Base-by-base conservation (phyloP, 192 early-diverging fungal species). In the Fimicolochytrium jonesii region DNA sequence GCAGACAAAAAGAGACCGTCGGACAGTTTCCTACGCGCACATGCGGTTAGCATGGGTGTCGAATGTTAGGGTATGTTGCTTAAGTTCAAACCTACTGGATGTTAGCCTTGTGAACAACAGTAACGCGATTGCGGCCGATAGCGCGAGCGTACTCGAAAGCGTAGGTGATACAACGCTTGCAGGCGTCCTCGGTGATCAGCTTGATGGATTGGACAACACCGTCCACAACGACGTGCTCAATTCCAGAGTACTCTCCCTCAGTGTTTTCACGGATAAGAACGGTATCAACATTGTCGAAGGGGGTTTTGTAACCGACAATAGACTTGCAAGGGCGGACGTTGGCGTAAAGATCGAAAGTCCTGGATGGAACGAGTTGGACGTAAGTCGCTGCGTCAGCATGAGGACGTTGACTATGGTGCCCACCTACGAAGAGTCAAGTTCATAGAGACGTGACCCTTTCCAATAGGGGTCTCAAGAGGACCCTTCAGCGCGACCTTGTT, bases 231-330 rank as follows among this genome's bases (percentile, higher is more conserved):
- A 85, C 56, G 42, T 61, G 59, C 79, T 98, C 95, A 69, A 98
- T 96, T 36, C 96, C 96, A 70, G 92, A 94, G 85, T 99, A 99
- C 80, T 99, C 96, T 64, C 96, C 96, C 79, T 99, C 96, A 20
- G 96, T 99, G 87, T 99, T 99, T 76, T 99, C 96, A 73, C 96
- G 91, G 74, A 99, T 99, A 64, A 99, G 82, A 39, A 99, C 96
- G 17, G 93, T 92, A 80, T 99, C 85, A 50, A 99, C 96, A 70
- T 97, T 87, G 62, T 91, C 89, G 71, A 97, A 97, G 48, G 88
- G 90, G 23, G 96, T 99, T 71, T 90, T 92, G 81, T 88, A 99
- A 10, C 96, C 96, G 34, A 87, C 87, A 69, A 99, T 90, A n/a
- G 88, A 90, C 72, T 90, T 89, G 87, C 93, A 99, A 32, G 96